Conservation (phyloP, 768 basidiomycete species). For the Hysterangium stoloniferum region DNA sequence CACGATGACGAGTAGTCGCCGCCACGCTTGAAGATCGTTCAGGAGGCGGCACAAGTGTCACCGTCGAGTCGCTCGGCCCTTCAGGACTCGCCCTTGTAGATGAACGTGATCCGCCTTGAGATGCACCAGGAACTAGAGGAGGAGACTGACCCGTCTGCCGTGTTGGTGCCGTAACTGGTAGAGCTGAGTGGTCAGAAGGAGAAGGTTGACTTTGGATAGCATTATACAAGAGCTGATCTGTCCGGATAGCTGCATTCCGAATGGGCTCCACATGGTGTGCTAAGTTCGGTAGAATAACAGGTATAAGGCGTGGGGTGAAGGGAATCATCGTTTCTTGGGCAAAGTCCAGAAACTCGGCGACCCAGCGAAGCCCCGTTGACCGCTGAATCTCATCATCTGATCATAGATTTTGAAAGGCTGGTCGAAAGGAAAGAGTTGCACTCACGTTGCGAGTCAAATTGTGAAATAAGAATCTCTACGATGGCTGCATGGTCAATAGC, state of each 20-base stretch:
- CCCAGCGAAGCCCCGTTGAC: constrained; percentile 88
- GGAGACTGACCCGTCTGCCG: constrained; percentile 8
- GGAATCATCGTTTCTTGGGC: constrained; percentile 89
- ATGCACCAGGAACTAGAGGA: constrained; percentile 9
- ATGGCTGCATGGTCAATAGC: constrained; percentile 86
- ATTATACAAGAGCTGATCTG: constrained; percentile 75
- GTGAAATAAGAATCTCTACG: constrained; percentile 85
- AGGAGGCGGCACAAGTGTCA: constrained; percentile 19
- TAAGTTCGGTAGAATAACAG: constrained; percentile 88
- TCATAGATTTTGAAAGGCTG: constrained; percentile 3
- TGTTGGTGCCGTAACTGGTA: background rate
- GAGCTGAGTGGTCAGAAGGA: constrained; percentile 39
- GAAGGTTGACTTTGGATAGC: constrained; percentile 83
- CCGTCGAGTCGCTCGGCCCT: background rate
- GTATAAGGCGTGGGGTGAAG: constrained; percentile 88
- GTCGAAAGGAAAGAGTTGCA: constrained; percentile 14
- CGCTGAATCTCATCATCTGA: constrained; percentile 93
- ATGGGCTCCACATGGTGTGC: constrained; percentile 89
- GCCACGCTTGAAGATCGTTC: constrained; percentile 25
- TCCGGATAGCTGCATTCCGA: constrained; percentile 75
- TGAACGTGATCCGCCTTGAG: constrained; percentile 8
- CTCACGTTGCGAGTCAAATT: constrained; percentile 78
- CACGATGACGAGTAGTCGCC: constrained; percentile 14
- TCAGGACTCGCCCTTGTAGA: constrained; percentile 1
- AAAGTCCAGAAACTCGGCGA: constrained; percentile 83